These are phyloP conservation scores for Hamiltosporidium tvaerminnensis DNA, from an alignment of 371 early-diverging fungal genomes.

Conservation along the genomic window DNA sequence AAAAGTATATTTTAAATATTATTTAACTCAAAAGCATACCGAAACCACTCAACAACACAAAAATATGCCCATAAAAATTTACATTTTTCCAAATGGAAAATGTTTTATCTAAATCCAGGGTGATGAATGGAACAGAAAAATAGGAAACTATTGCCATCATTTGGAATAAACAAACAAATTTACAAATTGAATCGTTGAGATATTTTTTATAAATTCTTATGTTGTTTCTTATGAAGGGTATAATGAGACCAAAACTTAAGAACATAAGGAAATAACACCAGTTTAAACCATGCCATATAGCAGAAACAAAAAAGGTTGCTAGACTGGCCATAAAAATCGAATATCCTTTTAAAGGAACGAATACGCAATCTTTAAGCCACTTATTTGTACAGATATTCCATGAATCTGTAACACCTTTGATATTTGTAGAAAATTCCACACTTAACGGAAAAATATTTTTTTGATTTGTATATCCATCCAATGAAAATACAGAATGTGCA, in stretches of 20 bases:
- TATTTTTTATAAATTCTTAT: not conserved
- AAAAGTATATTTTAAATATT: too few relatives aligned
- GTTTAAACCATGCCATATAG: slow-evolving; percentile 34
- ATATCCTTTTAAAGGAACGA: slow-evolving; percentile 15
- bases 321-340: slow-evolving; percentile 22
- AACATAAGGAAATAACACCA: slow-evolving; percentile 37
- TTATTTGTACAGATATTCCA: slow-evolving; percentile 36
- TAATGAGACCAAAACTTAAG: slow-evolving; percentile 21
- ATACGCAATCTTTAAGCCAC: slow-evolving; percentile 37
- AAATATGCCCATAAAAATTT: not conserved
- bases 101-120: not conserved
- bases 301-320: slow-evolving; percentile 27
- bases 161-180: not conserved
- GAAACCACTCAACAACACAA: not conserved
- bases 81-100: not conserved
- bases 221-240: slow-evolving; percentile 11
- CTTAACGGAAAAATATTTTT: slow-evolving; percentile 26
- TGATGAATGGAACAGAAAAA: not conserved
- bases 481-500: slow-evolving; percentile 21
- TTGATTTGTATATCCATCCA: slow-evolving; percentile 17
- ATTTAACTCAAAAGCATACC: too few relatives aligned
- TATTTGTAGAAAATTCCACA: slow-evolving; percentile 28
- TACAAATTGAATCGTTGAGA: not conserved
- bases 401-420: slow-evolving; percentile 26
- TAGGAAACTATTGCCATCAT: not conserved